Conservation (phyloP, 768 basidiomycete genomes). For the Royoungia palumana region DNA sequence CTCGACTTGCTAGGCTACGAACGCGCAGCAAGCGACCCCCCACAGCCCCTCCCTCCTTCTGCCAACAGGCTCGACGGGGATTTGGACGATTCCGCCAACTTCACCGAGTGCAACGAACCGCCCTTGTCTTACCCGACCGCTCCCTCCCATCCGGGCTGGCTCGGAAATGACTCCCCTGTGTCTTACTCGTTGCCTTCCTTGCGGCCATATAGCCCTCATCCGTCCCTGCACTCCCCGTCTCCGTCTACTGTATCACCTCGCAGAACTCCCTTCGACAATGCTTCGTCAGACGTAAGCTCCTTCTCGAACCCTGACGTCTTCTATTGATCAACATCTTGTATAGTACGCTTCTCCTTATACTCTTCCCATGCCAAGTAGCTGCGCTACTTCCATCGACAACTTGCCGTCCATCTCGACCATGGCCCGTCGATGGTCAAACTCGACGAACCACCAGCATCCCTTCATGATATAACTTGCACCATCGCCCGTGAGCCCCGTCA, state of each 20-base stretch:
- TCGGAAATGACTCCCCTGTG: constrained; percentile 27
- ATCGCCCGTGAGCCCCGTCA: constrained; percentile 1
- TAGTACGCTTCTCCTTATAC: constrained; percentile 26
- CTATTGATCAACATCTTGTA: constrained; percentile 2
- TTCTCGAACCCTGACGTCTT: background rate
- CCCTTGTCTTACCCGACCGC: constrained; percentile 18
- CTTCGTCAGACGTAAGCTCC: constrained; percentile 26
- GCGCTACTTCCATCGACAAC: constrained; percentile 31
- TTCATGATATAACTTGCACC: constrained; percentile 32
- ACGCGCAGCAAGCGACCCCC: constrained; percentile 14
- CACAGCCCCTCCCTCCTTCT: constrained; percentile 11
- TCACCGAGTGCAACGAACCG: constrained; percentile 24
- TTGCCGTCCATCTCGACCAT: constrained; percentile 34
- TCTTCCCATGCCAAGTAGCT: constrained; percentile 25
- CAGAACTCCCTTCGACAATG: constrained; percentile 20
- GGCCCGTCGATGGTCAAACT: constrained; percentile 36
- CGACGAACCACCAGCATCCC: constrained; percentile 31
- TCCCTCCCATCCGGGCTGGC: constrained; percentile 26
- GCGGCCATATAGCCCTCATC: constrained; percentile 28
- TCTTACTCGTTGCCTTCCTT: constrained; percentile 30
- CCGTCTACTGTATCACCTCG: constrained; percentile 25
- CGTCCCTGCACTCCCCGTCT: constrained; percentile 26
- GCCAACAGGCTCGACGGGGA: constrained; percentile 11
- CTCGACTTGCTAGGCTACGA: constrained; percentile 37
- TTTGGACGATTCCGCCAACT: constrained; percentile 18